Percentiles rank a stretch among this genome's conserved stretches.
These are phyloP conservation scores for Ophiostoma triangulosporum DNA, from an alignment of 2,329 filamentous ascomycete species.

Conservation along the genomic window DNA sequence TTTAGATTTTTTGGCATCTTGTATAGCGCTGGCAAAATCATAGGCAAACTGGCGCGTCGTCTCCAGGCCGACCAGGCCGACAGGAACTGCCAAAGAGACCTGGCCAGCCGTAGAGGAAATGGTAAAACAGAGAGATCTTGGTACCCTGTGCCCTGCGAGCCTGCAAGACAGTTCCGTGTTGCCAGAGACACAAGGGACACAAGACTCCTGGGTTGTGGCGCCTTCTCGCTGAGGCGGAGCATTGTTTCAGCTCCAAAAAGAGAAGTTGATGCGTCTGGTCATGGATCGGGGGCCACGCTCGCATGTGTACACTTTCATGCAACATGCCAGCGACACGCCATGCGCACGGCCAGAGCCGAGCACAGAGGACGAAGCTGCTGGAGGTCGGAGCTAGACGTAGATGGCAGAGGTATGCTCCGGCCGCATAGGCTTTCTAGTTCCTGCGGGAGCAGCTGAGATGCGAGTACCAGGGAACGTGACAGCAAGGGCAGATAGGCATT, in stretches of 20 bases:
- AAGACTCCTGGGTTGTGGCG: slow-evolving; percentile 28
- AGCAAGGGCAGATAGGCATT: slow-evolving; percentile 20
- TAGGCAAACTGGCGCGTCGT: slow-evolving; percentile 77
- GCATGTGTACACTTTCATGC: slow-evolving; percentile 25
- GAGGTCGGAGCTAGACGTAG: slow-evolving; percentile 15
- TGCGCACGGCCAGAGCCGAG: slow-evolving; percentile 7
- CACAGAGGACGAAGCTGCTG: slow-evolving; percentile 5
- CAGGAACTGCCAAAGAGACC: background rate
- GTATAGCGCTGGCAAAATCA: slow-evolving; percentile 72
- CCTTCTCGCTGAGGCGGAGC: slow-evolving; percentile 20
- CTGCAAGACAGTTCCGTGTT: background rate
- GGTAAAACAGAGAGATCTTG: slow-evolving; percentile 6
- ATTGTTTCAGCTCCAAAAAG: slow-evolving; percentile 20
- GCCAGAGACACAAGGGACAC: background rate
- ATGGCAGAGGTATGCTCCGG: slow-evolving; percentile 2
- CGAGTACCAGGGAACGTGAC: slow-evolving; percentile 31
- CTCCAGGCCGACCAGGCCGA: slow-evolving; percentile 21
- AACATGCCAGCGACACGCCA: slow-evolving; percentile 11
- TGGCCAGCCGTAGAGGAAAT: slow-evolving; percentile 12
- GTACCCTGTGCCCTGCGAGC: background rate
- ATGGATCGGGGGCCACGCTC: slow-evolving; percentile 25
- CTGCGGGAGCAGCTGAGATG: slow-evolving; percentile 13
- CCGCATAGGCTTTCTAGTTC: slow-evolving; percentile 9
- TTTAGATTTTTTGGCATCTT: background rate
- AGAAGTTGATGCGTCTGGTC: slow-evolving; percentile 46